These are phyloP conservation scores for Urtica urens DNA, from an alignment of 306 rosid species.

Conservation along the genomic window DNA sequence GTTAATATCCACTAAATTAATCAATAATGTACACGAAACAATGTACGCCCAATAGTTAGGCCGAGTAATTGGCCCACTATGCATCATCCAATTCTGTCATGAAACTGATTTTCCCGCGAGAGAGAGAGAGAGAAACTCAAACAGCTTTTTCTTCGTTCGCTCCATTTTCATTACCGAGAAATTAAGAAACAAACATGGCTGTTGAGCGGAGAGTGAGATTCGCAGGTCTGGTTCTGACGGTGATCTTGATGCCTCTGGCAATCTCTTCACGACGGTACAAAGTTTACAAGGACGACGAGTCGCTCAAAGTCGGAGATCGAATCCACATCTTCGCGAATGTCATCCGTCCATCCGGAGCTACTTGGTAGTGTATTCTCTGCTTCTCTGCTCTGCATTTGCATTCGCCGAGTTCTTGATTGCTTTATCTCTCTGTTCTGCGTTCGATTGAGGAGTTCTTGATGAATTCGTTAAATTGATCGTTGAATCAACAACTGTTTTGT, in stretches of 20 bases:
- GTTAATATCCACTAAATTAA: no score
- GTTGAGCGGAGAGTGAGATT: background rate
- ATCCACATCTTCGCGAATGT: background rate
- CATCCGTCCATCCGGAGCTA: background rate
- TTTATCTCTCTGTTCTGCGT: no score
- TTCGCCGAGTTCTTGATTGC: no score
- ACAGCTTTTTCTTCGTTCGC: background rate
- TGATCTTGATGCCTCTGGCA: background rate
- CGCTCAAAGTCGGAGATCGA: background rate
- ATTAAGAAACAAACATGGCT: conserved; percentile 1
- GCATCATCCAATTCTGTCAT: no score
- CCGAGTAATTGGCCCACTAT: no score
- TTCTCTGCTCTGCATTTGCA: background rate
- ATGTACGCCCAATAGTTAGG: no score
- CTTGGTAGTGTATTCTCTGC: background rate
- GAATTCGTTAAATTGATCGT: background rate
- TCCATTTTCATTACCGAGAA: background rate
- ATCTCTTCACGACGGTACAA: background rate
- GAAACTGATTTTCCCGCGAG: no score
- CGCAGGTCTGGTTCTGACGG: background rate
- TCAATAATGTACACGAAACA: no score
- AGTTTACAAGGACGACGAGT: background rate
- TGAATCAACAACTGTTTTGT: background rate
- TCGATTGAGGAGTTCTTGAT: no score
- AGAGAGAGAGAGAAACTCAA: no score